Evolutionary conservation across 345 rosid species (phyloP).

Genomic region (Salix udensis): DNA sequence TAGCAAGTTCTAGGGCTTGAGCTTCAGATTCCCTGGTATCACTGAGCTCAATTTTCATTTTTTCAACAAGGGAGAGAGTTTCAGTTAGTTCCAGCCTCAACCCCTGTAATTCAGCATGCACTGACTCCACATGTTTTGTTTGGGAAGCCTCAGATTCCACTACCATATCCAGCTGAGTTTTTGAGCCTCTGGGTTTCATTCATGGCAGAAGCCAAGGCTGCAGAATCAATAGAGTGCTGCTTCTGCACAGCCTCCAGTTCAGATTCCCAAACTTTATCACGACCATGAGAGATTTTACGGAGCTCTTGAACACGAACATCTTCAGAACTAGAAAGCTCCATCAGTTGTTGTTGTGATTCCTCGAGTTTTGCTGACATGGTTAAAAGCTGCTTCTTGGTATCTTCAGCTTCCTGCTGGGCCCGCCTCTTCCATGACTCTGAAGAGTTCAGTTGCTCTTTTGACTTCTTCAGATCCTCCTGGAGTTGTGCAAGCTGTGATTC

Average conservation of each 20-base stretch:
- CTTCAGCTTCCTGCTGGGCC: conserved; percentile 76
- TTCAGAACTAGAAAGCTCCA: conserved; percentile 74
- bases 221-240: conserved; percentile 74
- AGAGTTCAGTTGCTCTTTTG: conserved; percentile 62
- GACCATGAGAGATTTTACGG: conserved; percentile 72
- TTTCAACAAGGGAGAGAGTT: conserved; percentile 63
- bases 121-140: conserved; percentile 55
- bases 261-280: conserved; percentile 92
- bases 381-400: conserved; percentile 57
- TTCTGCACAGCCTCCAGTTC: conserved; percentile 94
- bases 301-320: conserved; percentile 78
- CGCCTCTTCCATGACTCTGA: conserved; percentile 68
- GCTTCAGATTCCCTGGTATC: conserved; percentile 79
- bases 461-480: conserved; percentile 76
- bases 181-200: conserved; percentile 90
- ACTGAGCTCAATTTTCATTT: conserved; percentile 49
- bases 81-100: conserved; percentile 70
- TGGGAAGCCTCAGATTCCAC: conserved; percentile 62
- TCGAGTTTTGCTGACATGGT: conserved; percentile 57
- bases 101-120: conserved; percentile 49
- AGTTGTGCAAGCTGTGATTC: conserved; percentile 69
- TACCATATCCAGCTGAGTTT: conserved; percentile 60
- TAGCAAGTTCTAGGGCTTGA: conserved; percentile 52
- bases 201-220: conserved; percentile 73
- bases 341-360: conserved; percentile 59